Base-by-base conservation (phyloP, 805 yeast species). In the Yarrowia deformans region DNA sequence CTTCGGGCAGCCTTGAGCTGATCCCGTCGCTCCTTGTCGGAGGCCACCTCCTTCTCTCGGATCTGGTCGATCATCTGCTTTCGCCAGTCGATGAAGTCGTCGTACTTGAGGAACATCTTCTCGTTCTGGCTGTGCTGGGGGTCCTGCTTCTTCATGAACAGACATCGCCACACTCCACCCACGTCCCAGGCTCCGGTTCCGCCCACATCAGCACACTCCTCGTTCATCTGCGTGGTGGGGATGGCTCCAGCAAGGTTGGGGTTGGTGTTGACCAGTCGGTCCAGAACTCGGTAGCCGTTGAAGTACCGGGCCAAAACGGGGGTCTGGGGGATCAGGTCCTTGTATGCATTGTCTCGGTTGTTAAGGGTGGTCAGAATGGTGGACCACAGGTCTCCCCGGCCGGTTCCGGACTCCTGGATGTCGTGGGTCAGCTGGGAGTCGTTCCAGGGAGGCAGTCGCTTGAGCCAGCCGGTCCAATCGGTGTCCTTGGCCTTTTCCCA, bases 151-250 rank as follows among this genome's bases (percentile, higher is more conserved):
- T 49, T 49, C 68, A 63, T 63, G 39, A 93, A 89, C 56, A 94
- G 80, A 79, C 98, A 94, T 75, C 93, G 85, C 98, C 98, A 94
- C 77, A 88, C 85, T 0, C 98, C 98, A 29, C 84, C 82, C 45
- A 85, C 79, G 75, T 92, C 96, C 97, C 98, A 94, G 13, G 87
- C 88, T 0, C 91, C 85, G 8, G 84, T 79, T 3, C 99, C 98
- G 9, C 86, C 80, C 43, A 83, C 79, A 23, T 84, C 84, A 71
- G 84, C 73, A 78, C 98, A 94, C 56, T 84, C 82, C 67, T 84
- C 81, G 77, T 23, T 18, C 56, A 48, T 48, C 37, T 48, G 32
- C 56, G 48, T 63, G 29, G 68, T 63, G 16, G 68, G 68, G 19
- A 63, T 63, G 13, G 68, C 68, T 29, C 68, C 68, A 9, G 56